phyloP scores from a whole-genome alignment of 352 stramenopile genomes.

The Globisporangium megalacanthum region DNA sequence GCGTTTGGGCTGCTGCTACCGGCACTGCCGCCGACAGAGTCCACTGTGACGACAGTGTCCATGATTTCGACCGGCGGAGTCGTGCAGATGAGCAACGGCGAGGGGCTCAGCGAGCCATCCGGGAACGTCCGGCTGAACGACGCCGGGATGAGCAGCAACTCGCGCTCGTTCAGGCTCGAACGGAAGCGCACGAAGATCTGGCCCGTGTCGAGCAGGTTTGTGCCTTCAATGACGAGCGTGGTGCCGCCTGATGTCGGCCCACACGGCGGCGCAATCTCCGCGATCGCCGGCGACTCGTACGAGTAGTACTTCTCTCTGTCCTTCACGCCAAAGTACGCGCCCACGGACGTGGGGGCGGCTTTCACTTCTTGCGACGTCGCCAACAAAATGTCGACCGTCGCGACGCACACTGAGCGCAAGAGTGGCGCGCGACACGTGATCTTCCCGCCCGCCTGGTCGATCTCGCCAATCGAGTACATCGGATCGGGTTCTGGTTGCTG shows the following conservation, averaged over 20 bases:
- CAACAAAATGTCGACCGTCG: constrained; percentile 41
- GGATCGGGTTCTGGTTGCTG: constrained; percentile 21
- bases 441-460: constrained; percentile 36
- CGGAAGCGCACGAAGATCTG: constrained; percentile 78
- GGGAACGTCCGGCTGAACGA: constrained; percentile 54
- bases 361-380: constrained; percentile 19
- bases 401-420: constrained; percentile 35
- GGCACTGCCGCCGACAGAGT: constrained; percentile 2
- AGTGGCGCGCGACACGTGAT: constrained; percentile 54
- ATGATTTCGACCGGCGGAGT: constrained; percentile 53
- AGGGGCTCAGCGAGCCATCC: constrained; percentile 40
- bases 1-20: not conserved
- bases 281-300: constrained; percentile 67
- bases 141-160: constrained; percentile 53
- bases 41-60: constrained; percentile 23
- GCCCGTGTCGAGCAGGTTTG: constrained; percentile 60
- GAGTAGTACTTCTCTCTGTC: constrained; percentile 59
- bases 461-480: constrained; percentile 36
- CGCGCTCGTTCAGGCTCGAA: constrained; percentile 49
- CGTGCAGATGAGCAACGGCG: constrained; percentile 52
- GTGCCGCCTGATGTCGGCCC: constrained; percentile 48
- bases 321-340: constrained; percentile 29
- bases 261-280: constrained; percentile 49
- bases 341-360: constrained; percentile 2
- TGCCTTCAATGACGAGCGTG: constrained; percentile 50